Evolutionary conservation across 2,329 filamentous ascomycete genomes (phyloP).

Genomic region (Tetracladium maxilliforme): DNA sequence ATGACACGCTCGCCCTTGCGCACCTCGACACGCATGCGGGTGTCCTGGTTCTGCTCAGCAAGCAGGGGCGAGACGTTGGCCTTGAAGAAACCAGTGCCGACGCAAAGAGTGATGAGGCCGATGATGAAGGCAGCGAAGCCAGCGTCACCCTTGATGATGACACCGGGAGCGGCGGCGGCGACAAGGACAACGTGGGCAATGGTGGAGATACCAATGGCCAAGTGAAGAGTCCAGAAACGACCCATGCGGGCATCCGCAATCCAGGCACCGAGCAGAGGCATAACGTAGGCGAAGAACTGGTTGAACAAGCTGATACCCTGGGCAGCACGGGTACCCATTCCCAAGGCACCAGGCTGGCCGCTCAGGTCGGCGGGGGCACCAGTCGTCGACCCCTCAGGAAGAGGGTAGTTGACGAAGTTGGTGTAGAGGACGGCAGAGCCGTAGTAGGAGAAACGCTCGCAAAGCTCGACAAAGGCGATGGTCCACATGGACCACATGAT

Average conservation of each 20-base stretch:
- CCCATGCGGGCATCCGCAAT: constrained; percentile 51
- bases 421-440: constrained; percentile 45
- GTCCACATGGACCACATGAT: constrained; percentile 54
- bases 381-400: constrained; percentile 21
- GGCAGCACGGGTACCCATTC: constrained; percentile 27
- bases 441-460: constrained; percentile 68
- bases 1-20: constrained; percentile 42
- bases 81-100: constrained; percentile 61
- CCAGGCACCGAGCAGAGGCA: constrained; percentile 34
- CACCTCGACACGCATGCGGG: constrained; percentile 30
- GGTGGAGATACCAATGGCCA: constrained; percentile 33
- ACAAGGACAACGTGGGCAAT: constrained; percentile 51
- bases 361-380: constrained; percentile 18
- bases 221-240: constrained; percentile 47
- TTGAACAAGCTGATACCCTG: constrained; percentile 31
- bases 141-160: constrained; percentile 35
- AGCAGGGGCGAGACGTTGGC: constrained; percentile 52
- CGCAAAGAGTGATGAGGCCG: constrained; percentile 48
- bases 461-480: constrained; percentile 59
- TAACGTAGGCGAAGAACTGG: constrained; percentile 33
- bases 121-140: constrained; percentile 45
- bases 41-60: constrained; percentile 42
- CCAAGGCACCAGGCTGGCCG: constrained; percentile 24
- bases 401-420: constrained; percentile 28
- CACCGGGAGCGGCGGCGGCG: constrained; percentile 42